Conservation (phyloP, 371 early-diverging fungal species). For the Chytridiales sp. region DNA sequence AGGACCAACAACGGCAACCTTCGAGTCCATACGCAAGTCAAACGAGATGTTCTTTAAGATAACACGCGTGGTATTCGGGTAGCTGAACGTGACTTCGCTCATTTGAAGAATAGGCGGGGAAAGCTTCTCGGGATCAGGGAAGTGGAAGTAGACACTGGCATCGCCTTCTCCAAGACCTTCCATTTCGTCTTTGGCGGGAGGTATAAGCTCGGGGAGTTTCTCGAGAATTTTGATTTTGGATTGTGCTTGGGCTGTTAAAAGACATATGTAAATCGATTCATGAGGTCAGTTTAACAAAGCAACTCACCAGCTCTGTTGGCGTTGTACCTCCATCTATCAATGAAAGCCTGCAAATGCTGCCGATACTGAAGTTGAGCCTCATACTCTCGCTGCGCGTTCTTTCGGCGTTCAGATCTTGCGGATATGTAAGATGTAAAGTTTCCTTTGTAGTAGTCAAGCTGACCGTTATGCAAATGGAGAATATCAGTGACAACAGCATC, state of each 20-base stretch:
- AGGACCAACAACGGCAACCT: slow-evolving; percentile 91
- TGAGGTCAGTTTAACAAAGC: background rate
- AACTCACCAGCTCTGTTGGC: slow-evolving; percentile 81
- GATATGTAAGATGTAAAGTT: slow-evolving; percentile 88
- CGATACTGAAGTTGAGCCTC: slow-evolving; percentile 92
- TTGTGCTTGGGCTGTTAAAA: slow-evolving; percentile 89
- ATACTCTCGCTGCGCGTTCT: slow-evolving; percentile 87
- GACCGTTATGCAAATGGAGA: slow-evolving; percentile 88
- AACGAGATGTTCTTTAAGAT: slow-evolving; percentile 83
- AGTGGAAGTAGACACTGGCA: slow-evolving; percentile 78
- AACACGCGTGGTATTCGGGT: slow-evolving; percentile 60
- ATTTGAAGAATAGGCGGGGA: slow-evolving; percentile 86
- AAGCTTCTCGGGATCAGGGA: slow-evolving; percentile 84
- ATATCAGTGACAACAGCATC: slow-evolving; percentile 97
- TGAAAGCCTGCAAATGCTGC: slow-evolving; percentile 86
- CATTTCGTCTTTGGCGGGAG: slow-evolving; percentile 64
- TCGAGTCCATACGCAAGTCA: slow-evolving; percentile 93
- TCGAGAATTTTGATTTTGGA: slow-evolving; percentile 97
- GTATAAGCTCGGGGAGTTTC: slow-evolving; percentile 89
- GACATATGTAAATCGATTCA: background rate
- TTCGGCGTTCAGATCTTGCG: slow-evolving; percentile 87
- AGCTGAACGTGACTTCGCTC: slow-evolving; percentile 87
- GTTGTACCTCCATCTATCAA: slow-evolving; percentile 98
- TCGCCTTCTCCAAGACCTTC: slow-evolving; percentile 70
- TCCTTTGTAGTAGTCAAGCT: slow-evolving; percentile 92